Evolutionary conservation across 2,329 filamentous ascomycete species (phyloP).

Genomic region (Pseudogymnoascus sp.): DNA sequence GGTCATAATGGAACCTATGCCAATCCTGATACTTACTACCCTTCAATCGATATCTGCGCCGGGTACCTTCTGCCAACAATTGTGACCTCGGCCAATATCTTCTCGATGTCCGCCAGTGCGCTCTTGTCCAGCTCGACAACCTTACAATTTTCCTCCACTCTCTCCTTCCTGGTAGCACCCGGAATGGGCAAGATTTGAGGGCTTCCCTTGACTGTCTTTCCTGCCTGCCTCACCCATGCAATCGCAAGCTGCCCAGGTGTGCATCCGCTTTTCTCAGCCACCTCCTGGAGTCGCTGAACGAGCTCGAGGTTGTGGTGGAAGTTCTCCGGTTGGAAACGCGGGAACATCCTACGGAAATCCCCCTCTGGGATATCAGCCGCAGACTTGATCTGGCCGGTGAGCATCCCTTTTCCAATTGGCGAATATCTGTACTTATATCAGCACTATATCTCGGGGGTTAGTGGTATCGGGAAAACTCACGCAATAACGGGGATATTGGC

Average conservation of each 20-base stretch:
- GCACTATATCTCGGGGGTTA: conserved; percentile 2
- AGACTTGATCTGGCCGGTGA: conserved; percentile 44
- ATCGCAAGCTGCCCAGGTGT: conserved; percentile 59
- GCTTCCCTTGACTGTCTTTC: conserved; percentile 27
- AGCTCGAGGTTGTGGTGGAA: conserved; percentile 59
- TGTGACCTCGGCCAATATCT: conserved; percentile 40
- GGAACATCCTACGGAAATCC: conserved; percentile 48
- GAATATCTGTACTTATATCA: conserved; percentile 43
- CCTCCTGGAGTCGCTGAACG: conserved; percentile 45
- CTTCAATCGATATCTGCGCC: conserved; percentile 11
- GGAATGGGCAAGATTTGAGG: conserved; percentile 55
- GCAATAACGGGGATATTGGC: conserved; percentile 61
- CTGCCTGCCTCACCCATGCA: conserved; percentile 50
- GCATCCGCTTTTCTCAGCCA: conserved; percentile 53
- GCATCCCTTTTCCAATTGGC: conserved; percentile 56
- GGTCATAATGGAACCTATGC: neutral
- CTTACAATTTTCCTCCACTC: conserved; percentile 54
- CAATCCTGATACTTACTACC: neutral
- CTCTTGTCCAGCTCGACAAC: conserved; percentile 40
- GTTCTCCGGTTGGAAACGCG: conserved; percentile 54
- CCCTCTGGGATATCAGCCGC: conserved; percentile 47
- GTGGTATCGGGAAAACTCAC: conserved; percentile 17
- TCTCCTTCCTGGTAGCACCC: conserved; percentile 47
- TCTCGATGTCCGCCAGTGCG: conserved; percentile 44
- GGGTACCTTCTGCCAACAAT: conserved; percentile 43